Percentiles rank a stretch among this genome's conserved stretches.
Conservation (phyloP, 495 filamentous ascomycete genomes). For the Trichoderma erinaceum region DNA sequence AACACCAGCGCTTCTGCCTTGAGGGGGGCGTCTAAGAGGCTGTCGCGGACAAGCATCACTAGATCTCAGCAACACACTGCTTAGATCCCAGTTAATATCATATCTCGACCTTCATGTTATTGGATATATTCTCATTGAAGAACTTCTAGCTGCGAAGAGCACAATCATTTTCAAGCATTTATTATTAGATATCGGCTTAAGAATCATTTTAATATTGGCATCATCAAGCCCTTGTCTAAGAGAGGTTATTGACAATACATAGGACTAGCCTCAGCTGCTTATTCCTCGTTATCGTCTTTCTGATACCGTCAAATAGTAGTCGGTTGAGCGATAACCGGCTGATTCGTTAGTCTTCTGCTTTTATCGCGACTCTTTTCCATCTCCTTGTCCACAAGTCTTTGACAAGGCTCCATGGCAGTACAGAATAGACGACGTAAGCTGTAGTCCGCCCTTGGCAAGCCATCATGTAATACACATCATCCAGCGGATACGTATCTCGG, state of each 20-base stretch:
- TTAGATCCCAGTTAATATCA: not conserved
- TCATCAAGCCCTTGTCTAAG: not conserved
- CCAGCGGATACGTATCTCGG: too few relatives aligned
- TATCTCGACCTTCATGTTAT: not conserved
- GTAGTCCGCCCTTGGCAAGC: too few relatives aligned
- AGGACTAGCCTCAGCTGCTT: not conserved
- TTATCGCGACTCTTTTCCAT: not conserved
- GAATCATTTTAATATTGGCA: too few relatives aligned
- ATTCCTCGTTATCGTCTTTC: not conserved
- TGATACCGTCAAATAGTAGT: not conserved
- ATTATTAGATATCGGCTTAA: not conserved
- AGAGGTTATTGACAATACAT: not conserved
- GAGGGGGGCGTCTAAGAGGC: not conserved
- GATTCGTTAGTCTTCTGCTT: not conserved
- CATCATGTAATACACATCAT: too few relatives aligned
- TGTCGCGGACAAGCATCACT: not conserved
- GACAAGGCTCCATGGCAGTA: not conserved
- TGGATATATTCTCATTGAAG: not conserved
- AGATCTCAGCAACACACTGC: not conserved
- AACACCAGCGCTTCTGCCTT: not conserved
- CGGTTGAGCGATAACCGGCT: not conserved
- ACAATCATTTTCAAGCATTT: not conserved
- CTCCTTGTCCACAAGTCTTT: not conserved
- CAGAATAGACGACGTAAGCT: too few relatives aligned
- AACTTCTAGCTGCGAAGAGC: not conserved